Conservation (phyloP, 2,329 filamentous ascomycete species). For the Whalleya microplaca region DNA sequence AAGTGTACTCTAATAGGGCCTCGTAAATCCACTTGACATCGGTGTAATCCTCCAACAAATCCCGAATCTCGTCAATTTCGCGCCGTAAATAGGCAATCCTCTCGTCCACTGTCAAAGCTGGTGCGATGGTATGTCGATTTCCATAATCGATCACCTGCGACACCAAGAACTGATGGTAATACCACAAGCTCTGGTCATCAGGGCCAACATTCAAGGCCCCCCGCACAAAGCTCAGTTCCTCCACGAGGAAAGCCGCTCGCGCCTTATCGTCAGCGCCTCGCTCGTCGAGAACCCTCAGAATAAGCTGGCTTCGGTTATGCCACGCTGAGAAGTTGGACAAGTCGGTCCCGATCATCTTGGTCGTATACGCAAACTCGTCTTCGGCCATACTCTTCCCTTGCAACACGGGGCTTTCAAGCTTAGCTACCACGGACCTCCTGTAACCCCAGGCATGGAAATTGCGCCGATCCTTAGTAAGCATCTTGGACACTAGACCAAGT, state of each 20-base stretch:
- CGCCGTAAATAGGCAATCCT: conserved; percentile 65
- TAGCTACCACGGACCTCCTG: conserved; percentile 74
- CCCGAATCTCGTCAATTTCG: conserved; percentile 74
- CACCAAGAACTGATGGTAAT: conserved; percentile 89
- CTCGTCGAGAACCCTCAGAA: conserved; percentile 74
- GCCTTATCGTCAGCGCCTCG: conserved; percentile 64
- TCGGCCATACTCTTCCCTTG: conserved; percentile 68
- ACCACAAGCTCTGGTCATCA: conserved; percentile 90
- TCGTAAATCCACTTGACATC: conserved; percentile 9
- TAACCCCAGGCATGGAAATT: conserved; percentile 99
- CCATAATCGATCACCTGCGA: conserved; percentile 60
- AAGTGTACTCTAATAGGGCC: no score
- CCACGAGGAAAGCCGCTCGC: conserved; percentile 70
- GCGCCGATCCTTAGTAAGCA: conserved; percentile 81
- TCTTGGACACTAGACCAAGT: conserved; percentile 77
- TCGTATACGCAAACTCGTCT: conserved; percentile 87
- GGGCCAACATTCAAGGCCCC: conserved; percentile 84
- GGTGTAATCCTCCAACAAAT: conserved; percentile 61
- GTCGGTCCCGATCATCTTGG: conserved; percentile 78
- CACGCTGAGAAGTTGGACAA: conserved; percentile 96
- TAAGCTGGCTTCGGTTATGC: conserved; percentile 86
- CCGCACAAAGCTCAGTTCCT: conserved; percentile 72
- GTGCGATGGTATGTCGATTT: conserved; percentile 62
- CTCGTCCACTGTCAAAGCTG: conserved; percentile 62
- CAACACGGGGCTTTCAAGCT: conserved; percentile 65